Evolutionary conservation across 306 rosid genomes (phyloP).

Genomic region (Cicer judaicum): DNA sequence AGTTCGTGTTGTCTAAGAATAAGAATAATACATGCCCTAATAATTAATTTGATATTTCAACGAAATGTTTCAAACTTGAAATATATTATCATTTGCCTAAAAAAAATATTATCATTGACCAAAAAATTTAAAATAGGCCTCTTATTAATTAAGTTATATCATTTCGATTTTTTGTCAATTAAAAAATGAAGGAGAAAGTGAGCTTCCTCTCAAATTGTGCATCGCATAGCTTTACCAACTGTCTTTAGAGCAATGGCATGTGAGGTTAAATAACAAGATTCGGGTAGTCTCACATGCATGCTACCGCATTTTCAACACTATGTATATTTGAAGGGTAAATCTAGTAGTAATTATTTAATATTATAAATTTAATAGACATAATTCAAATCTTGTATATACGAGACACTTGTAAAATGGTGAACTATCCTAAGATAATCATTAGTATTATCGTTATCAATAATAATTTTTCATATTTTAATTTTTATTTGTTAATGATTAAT

Average conservation of each 20-base stretch:
- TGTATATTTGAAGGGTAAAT: no score
- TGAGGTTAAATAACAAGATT: conserved; percentile 47
- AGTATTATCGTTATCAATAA: no score
- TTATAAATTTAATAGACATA: no score
- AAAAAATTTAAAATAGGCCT: background rate
- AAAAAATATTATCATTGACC: conserved; percentile 43
- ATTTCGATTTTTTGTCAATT: conserved; percentile 5
- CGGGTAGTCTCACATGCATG: conserved; percentile 40
- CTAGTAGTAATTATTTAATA: no score
- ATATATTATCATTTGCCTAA: conserved; percentile 17
- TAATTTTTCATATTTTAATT: no score
- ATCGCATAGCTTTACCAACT: conserved; percentile 36
- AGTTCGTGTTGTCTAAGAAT: conserved; percentile 14
- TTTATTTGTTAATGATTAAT: no score
- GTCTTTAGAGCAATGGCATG: conserved; percentile 38
- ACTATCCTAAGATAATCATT: no score
- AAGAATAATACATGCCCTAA: background rate
- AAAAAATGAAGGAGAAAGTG: conserved; percentile 3
- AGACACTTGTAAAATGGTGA: no score
- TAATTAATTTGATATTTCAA: background rate
- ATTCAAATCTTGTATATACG: no score
- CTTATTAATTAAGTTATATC: background rate
- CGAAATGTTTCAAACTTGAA: background rate
- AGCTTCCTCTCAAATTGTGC: conserved; percentile 29
- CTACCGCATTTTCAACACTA: conserved; percentile 19